Evolutionary conservation across 306 rosid genomes (phyloP), one percentile per base, ranked within the genome.

Genomic region (Corylus americana): DNA sequence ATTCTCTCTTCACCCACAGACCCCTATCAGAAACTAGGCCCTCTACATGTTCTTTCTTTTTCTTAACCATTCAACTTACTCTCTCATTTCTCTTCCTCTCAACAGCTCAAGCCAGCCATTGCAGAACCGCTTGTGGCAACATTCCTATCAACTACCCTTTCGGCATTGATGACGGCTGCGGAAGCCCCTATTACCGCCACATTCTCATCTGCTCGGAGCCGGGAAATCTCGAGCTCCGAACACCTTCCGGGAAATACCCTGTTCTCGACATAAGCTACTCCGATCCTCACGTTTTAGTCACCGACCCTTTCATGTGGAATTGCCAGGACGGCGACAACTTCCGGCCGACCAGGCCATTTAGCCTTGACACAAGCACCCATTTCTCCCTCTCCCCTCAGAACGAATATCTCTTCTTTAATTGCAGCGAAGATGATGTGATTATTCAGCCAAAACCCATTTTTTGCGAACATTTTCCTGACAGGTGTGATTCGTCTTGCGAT

Each of bases 121-220:
- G 98, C 85, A 88, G 94, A 88, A 85, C 92, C n/a, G 84, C 92
- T 0, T 92, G 98, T 48, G 98, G 96, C 35, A 82, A 81, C 79
- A 89, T 92, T 55, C 88, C 93, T 2, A 92, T 95, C 73, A 87
- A 77, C 58, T 92, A 95, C 81, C 98, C 98, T 0, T 95, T 95
- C 8, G 90, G 98, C 72, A 87, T 95, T 10, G 98, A 91, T 51
- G 97, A 92, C 59, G 98, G 98, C 1, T 95, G 98, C 49, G 98
- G 98, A 77, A 95, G 97, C 84, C 91, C 97, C 1, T 90, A 92
- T 73, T 95, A 90, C 85, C 64, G 91, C 7, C 89, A 87, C 93
- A 86, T 90, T 29, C 84, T 95, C 0, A 59, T 57, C n/a, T 95
- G 98, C 88, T 83, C 98, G 1, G 77, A 81, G 4, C 44, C 89